Evolutionary conservation across 2,329 filamentous ascomycete genomes (phyloP), one percentile per base, ranked within the genome.

Genomic region (Acrocalymma vagum): DNA sequence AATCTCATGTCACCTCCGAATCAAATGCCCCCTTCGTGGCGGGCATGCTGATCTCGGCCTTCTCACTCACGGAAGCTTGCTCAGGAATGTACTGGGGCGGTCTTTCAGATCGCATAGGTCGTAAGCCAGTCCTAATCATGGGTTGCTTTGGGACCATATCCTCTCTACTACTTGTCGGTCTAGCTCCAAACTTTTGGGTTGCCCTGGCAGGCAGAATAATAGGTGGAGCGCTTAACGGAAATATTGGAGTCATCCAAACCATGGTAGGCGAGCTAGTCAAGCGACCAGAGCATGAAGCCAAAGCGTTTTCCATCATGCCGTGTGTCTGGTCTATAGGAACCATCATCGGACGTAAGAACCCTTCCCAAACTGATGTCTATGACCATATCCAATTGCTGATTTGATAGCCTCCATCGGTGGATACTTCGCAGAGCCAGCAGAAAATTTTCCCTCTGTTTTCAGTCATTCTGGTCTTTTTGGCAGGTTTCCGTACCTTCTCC

Each of bases 251-350:
- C 23, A 90, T 94, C 53, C 67, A 95, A 70, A 95, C 90, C 13
- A 95, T 95, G 88, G 92, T 96, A 10, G 90, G 87, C 18, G 92
- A 96, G 69, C 70, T 96, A 40, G 88, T 95, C 35, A 88, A 81
- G 22, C 88, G 86, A 42, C 90, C 88, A 10, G 87, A 92, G 59
- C 89, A 95, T 71, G 48, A 57, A 90, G 87, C 90, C 43, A 83
- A 86, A 49, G 91, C 91, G 18, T 96, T 92, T 67, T 85, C 90
- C 3, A 83, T 96, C 29, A 95, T 96, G 90, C 92, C 92, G 1
- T 96, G 96, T 62, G 87, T 96, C 6, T 96, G 92, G 91, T 87
- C 82, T 30, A 85, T 96, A 36, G 92, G 92, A 16, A 95, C 90
- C 8, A 95, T 96, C 51, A 79, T 95, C 37, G 92, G 92, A 32